Evolutionary conservation across 768 basidiomycete genomes (phyloP), one percentile per base, ranked within the genome.

Genomic region (Sporobolomyces roseus): DNA sequence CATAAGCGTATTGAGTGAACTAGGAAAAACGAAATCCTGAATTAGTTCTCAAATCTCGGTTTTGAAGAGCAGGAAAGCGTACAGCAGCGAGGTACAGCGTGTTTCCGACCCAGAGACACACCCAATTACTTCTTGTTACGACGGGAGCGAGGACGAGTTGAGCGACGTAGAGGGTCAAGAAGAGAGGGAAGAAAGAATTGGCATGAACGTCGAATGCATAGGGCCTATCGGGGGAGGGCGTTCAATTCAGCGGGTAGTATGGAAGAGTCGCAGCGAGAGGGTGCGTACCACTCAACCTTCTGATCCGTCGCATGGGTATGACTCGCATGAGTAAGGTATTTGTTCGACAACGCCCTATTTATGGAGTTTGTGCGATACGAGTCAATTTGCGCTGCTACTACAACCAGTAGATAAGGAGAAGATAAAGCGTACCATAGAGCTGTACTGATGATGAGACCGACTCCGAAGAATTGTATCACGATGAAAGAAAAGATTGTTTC

Each of bases 141-240:
- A 97, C 83, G 3, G 91, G 88, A 2, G 90, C 84, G 16, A 98
- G 83, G 70, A 93, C 86, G 16, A 96, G 83, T 77, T 97, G 91
- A 0, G 88, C 89, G 66, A 92, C 81, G 78, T 96, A 96, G 61
- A 96, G 84, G 14, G 89, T 88, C 66, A 96, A 84, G 80, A 90
- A 94, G 66, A 93, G 81, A 25, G 93, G 93, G 79, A 97, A 94
- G 83, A 97, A 98, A 4, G 92, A 88, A 75, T 98, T 97, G 66
- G 89, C 93, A 79, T 96, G 93, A 21, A 97, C 89, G 78, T 98
- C 94, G 75, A 98, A 94, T 17, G 90, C 91, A 79, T 96, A 98
- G 6, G 88, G 89, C 90, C 73, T 74, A 36, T 16, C 68, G 8
- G 33, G 30, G 25, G 21, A 12, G 49, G 23, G 54, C 19, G 36